Evolutionary conservation across 495 filamentous ascomycete genomes (phyloP), one percentile per base, ranked within the genome.

Genomic region (Tetracladium setigerum): DNA sequence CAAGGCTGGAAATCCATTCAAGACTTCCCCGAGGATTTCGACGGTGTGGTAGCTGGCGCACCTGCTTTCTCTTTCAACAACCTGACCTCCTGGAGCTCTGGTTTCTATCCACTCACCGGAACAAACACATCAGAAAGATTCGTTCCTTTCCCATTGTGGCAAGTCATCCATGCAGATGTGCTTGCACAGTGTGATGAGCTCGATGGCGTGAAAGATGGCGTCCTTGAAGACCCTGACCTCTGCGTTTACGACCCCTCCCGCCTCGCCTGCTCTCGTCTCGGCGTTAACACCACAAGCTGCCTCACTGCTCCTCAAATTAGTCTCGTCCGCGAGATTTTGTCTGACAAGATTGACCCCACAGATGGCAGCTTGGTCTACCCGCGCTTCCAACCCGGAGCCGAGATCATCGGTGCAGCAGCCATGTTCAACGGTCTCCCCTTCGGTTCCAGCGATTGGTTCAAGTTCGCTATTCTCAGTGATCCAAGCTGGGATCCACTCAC

Each of bases 11-110:
- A 72, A 44, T 63, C 71, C 4, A 66, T 73, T 5, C 67, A 81
- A 51, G 61, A 62, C 36, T 78, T 68, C 31, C 75, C 77, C 1
- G 65, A 69, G 15, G 72, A 70, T 52, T 79, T 86, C 46, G 83
- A 89, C 59, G 84, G 84, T 16, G 74, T 82, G 1, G 63, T 87
- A 11, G 74, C 77, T 22, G 81, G 81, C 6, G 70, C 79, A 5
- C 74, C 70, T 34, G 70, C 64, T 10, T 70, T 61, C 71, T 64
- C 72, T 62, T 74, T 69, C 2, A 58, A 49, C 14, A 68, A 71
- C 41, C 52, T 76, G 4, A 73, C 74, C 43, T 67, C 66, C 1
- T 77, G 70, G 73, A 67, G 61, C 32, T 55, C 64, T 9, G 62
- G 59, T 4, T 56, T 52, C 15, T 65, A 58, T 47, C 65, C 67